Percentiles rank a stretch among this genome's conserved stretches.
Conservation (phyloP, 495 filamentous ascomycete genomes). For the Neurospora sp. region DNA sequence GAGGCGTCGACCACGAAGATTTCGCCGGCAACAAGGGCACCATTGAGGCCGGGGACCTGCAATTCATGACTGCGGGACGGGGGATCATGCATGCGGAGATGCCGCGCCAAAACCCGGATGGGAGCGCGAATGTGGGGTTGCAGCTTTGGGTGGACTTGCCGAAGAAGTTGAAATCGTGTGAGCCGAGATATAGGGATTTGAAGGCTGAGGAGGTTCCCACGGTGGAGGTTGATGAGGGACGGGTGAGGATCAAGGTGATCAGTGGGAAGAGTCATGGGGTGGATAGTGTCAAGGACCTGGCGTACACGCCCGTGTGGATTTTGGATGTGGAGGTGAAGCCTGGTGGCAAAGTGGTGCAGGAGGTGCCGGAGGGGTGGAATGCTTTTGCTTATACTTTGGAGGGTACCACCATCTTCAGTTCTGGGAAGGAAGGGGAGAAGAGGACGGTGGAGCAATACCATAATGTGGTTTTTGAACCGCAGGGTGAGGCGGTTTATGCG, state of each 20-base stretch:
- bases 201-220: conserved; percentile 64
- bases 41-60: conserved; percentile 75
- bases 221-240: conserved; percentile 56
- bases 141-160: conserved; percentile 95
- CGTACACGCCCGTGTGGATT: conserved; percentile 93
- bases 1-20: conserved; percentile 89
- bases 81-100: conserved; percentile 98
- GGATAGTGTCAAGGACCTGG: conserved; percentile 77
- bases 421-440: conserved; percentile 45
- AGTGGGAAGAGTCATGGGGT: conserved; percentile 72
- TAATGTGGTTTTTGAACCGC: conserved; percentile 81
- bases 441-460: conserved; percentile 59
- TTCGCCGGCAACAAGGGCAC: conserved; percentile 84
- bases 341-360: conserved; percentile 63
- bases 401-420: conserved; percentile 53
- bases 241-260: conserved; percentile 80
- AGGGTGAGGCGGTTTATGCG: conserved; percentile 62
- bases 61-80: conserved; percentile 94
- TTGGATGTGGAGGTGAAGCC: conserved; percentile 76
- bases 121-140: conserved; percentile 71
- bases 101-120: conserved; percentile 72
- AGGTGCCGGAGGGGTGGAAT: conserved; percentile 76
- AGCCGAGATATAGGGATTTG: conserved; percentile 87
- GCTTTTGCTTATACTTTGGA: conserved; percentile 77
- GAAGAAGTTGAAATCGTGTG: conserved; percentile 67